Percentiles rank a stretch among this genome's conserved stretches.
phyloP scores from a whole-genome alignment of 495 filamentous ascomycete species.

The Hyaloscypha bicolor region DNA sequence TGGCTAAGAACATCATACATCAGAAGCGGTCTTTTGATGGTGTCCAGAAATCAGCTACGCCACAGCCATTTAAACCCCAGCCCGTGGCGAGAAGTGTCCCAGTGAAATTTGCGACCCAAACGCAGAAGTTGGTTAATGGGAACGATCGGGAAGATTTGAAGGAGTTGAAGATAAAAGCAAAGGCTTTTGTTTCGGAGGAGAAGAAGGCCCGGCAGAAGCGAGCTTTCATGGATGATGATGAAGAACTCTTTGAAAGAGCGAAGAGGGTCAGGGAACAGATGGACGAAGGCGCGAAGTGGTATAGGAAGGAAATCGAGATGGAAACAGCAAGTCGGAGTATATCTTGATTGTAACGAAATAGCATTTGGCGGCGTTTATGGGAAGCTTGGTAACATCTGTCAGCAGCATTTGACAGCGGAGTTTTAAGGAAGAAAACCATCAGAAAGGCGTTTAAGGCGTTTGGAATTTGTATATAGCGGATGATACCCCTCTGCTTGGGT shows the following conservation, averaged over 20 bases:
- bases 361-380: conserved; percentile 14
- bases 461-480: conserved; percentile 1
- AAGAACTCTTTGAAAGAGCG: conserved; percentile 32
- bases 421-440: conserved; percentile 3
- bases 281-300: conserved; percentile 34
- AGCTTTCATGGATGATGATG: conserved; percentile 25
- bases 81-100: conserved; percentile 25
- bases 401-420: background rate
- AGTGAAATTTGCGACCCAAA: background rate
- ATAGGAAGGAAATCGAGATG: conserved; percentile 19
- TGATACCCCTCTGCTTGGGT: conserved; percentile 5
- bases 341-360: conserved; percentile 11
- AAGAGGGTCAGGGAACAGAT: conserved; percentile 35
- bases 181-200: conserved; percentile 23
- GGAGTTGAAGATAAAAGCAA: conserved; percentile 26
- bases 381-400: background rate
- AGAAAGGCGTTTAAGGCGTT: conserved; percentile 16
- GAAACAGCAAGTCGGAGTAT: conserved; percentile 14
- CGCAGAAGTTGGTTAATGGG: background rate
- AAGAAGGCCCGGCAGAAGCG: conserved; percentile 18
- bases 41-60: conserved; percentile 18
- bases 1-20: conserved; percentile 18
- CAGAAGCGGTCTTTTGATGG: conserved; percentile 27
- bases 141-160: conserved; percentile 21
- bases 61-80: background rate